phyloP scores from a whole-genome alignment of 768 basidiomycete genomes.

The Boletus tylopilopsis region DNA sequence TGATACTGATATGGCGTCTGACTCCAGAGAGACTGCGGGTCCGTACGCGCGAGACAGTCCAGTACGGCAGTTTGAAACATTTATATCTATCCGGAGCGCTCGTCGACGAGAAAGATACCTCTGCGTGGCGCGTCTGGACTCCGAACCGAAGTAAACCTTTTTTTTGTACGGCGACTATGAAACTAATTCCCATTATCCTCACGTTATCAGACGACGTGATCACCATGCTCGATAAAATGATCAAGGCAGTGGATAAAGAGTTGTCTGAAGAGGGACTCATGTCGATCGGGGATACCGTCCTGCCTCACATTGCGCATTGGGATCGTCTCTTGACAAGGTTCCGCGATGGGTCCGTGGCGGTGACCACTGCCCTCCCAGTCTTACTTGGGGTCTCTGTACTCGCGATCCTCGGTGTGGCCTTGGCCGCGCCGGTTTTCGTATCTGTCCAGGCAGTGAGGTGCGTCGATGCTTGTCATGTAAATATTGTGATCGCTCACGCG shows the following conservation, averaged over 20 bases:
- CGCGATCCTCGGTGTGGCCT: conserved; percentile 9
- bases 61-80: conserved; percentile 17
- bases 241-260: conserved; percentile 14
- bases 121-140: conserved; percentile 12
- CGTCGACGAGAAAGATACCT: conserved; percentile 12
- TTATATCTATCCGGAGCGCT: conserved; percentile 14
- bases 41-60: not conserved
- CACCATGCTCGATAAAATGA: conserved; percentile 17
- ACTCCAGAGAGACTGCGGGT: conserved; percentile 9
- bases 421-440: conserved; percentile 6
- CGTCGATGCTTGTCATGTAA: too few relatives aligned
- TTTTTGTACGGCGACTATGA: not conserved
- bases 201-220: conserved; percentile 12
- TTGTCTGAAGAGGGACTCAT: conserved; percentile 14
- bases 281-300: conserved; percentile 12
- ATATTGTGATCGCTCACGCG: too few relatives aligned
- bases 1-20: not conserved
- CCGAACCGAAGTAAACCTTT: conserved; percentile 14
- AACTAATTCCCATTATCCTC: not conserved
- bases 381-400: conserved; percentile 18
- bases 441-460: conserved; percentile 5
- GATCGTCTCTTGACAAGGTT: conserved; percentile 8
- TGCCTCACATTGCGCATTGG: conserved; percentile 21
- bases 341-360: not conserved
- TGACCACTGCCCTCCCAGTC: conserved; percentile 7